phyloP scores from a whole-genome alignment of 257 asterid genomes.

The Coffea eugenioides region DNA sequence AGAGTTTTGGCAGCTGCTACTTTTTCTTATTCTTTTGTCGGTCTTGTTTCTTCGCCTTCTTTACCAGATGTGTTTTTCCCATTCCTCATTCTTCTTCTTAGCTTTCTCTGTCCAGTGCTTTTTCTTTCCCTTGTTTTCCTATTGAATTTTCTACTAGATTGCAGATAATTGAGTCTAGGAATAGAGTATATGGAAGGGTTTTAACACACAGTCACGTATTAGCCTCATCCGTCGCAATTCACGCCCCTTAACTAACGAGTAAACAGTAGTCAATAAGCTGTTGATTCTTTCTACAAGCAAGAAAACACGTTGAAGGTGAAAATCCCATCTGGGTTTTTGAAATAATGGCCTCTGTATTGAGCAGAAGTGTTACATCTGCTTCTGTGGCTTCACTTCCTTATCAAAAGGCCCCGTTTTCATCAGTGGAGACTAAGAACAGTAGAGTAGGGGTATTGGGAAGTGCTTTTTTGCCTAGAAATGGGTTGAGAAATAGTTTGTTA shows the following conservation, averaged over 20 bases:
- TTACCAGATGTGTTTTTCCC: too few species aligned
- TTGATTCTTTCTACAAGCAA: background rate
- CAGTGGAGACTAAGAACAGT: slow-evolving; percentile 23
- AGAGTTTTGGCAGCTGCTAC: too few species aligned
- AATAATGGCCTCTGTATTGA: slow-evolving; percentile 76
- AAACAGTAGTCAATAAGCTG: background rate
- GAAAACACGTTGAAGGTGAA: slow-evolving; percentile 14
- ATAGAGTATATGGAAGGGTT: slow-evolving; percentile 5
- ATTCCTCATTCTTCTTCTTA: too few species aligned
- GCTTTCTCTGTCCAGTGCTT: too few species aligned
- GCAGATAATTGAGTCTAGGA: too few species aligned
- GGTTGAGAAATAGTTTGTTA: slow-evolving; percentile 42
- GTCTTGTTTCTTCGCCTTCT: too few species aligned
- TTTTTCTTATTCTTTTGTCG: too few species aligned
- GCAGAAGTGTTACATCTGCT: slow-evolving; percentile 68
- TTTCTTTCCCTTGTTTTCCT: too few species aligned
- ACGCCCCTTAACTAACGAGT: slow-evolving; percentile 17
- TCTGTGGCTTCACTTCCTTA: slow-evolving; percentile 52
- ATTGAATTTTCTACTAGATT: too few species aligned
- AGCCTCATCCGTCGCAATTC: slow-evolving; percentile 8
- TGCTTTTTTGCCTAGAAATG: slow-evolving; percentile 53
- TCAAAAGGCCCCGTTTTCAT: slow-evolving; percentile 38
- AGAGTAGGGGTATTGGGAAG: slow-evolving; percentile 42
- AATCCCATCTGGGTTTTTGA: slow-evolving; percentile 24
- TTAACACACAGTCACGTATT: background rate